These are phyloP conservation scores for Solanum microdontum DNA, from an alignment of 257 asterid species.

Conservation along the genomic window DNA sequence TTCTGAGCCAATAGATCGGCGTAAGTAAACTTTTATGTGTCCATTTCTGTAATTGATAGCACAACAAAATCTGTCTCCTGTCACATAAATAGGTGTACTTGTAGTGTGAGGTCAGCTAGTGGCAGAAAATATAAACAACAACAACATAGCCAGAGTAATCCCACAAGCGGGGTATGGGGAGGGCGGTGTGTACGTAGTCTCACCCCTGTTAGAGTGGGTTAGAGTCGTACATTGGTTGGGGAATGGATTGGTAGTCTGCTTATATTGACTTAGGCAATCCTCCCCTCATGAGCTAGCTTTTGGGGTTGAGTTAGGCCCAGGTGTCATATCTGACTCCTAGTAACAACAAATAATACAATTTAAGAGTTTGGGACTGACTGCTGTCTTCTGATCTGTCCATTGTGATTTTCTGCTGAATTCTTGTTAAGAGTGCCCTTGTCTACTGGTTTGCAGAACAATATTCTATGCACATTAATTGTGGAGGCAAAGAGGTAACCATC, in stretches of 20 bases:
- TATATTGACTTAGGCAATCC: background rate
- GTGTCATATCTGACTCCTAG: background rate
- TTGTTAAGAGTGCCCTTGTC: background rate
- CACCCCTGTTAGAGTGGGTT: background rate
- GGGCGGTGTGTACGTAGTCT: background rate
- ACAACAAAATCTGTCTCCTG: background rate
- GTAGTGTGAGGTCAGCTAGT: background rate
- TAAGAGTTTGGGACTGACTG: background rate
- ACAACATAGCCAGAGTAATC: background rate
- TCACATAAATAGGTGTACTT: background rate
- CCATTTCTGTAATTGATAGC: background rate
- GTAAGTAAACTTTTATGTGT: constrained; percentile 24
- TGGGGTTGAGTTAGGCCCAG: background rate
- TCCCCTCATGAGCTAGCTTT: background rate
- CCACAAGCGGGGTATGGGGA: background rate
- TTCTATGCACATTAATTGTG: constrained; percentile 67
- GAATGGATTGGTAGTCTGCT: background rate
- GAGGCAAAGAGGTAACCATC: constrained; percentile 44
- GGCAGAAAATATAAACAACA: background rate
- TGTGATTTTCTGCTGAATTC: background rate
- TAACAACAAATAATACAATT: background rate
- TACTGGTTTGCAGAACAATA: constrained; percentile 30
- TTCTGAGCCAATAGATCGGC: constrained; percentile 16
- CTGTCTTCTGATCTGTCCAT: background rate
- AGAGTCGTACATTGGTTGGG: background rate